These are phyloP conservation scores for Emericellopsis cladophorae DNA, from an alignment of 2,329 filamentous ascomycete species.

Conservation along the genomic window DNA sequence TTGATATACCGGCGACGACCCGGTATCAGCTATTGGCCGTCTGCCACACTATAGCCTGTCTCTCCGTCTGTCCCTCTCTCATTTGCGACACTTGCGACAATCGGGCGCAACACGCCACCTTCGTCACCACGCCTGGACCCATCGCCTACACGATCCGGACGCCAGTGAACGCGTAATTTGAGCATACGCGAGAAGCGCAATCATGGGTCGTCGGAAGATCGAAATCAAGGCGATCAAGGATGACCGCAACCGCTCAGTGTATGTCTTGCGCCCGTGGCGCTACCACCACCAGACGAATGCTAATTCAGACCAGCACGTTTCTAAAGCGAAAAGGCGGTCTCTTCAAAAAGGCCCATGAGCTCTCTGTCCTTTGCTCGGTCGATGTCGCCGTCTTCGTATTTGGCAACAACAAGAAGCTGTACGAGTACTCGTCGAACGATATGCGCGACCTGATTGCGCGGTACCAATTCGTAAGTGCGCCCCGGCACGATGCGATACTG, in stretches of 20 bases:
- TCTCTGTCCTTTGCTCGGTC: conserved; percentile 94
- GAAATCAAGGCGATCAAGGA: conserved; percentile 99
- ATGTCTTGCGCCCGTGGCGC: conserved; percentile 28
- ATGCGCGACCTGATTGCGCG: conserved; percentile 82
- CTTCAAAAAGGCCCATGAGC: conserved; percentile 98
- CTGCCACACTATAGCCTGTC: no score
- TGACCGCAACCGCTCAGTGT: conserved; percentile 96
- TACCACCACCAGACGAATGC: background rate
- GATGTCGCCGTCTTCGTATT: conserved; percentile 99
- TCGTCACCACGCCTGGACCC: background rate
- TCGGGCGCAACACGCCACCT: background rate
- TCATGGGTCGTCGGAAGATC: conserved; percentile 97
- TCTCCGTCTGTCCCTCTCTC: background rate
- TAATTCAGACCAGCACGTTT: conserved; percentile 57
- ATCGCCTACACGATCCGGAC: background rate
- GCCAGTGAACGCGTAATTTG: conserved; percentile 1
- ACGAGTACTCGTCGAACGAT: conserved; percentile 90
- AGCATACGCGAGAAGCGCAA: conserved; percentile 4
- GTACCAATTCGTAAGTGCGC: conserved; percentile 72
- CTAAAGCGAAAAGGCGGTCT: conserved; percentile 96
- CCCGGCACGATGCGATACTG: conserved; percentile 1
- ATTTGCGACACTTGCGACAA: background rate
- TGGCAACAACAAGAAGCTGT: conserved; percentile 96
- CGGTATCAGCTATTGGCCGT: background rate
- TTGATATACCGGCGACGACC: background rate